A percentile compares a stretch with the other conserved stretches of the same genome.
Conservation (phyloP, 1,284 basidiomycete genomes). For the Porogramme epimiltina region DNA sequence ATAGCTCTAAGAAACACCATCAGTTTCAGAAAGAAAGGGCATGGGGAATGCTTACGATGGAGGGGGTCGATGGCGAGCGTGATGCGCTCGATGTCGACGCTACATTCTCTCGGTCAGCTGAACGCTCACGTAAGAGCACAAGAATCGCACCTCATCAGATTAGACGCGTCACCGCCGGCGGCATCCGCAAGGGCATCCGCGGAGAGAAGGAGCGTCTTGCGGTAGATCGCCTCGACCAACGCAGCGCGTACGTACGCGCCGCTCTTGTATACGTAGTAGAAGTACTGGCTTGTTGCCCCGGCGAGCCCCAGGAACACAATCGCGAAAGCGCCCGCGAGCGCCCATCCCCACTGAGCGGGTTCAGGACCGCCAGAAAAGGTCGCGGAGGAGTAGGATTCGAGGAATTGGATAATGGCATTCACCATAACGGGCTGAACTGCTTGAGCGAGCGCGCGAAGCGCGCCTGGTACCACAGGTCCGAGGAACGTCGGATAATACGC, state of each 20-base stretch:
- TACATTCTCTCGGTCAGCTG: background rate
- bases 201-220: conserved; percentile 1
- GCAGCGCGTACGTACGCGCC: conserved; percentile 3
- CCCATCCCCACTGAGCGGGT: conserved; percentile 5
- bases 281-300: conserved; percentile 2
- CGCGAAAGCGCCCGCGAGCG: conserved; percentile 1
- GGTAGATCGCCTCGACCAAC: conserved; percentile 2
- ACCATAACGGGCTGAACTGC: conserved; percentile 5
- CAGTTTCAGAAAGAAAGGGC: too few relatives aligned
- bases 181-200: conserved; percentile 4
- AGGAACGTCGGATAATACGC: background rate
- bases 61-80: conserved; percentile 4
- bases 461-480: background rate
- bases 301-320: conserved; percentile 6
- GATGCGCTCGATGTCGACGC: conserved; percentile 6
- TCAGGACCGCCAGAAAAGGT: background rate
- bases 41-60: background rate
- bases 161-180: conserved; percentile 3
- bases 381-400: background rate
- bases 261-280: conserved; percentile 3
- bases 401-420: conserved; percentile 4
- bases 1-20: background rate
- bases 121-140: background rate
- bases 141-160: conserved; percentile 3
- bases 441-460: conserved; percentile 2